These are phyloP conservation scores for Fusarium torulosum DNA, from an alignment of 2,329 filamentous ascomycete species.

Conservation along the genomic window DNA sequence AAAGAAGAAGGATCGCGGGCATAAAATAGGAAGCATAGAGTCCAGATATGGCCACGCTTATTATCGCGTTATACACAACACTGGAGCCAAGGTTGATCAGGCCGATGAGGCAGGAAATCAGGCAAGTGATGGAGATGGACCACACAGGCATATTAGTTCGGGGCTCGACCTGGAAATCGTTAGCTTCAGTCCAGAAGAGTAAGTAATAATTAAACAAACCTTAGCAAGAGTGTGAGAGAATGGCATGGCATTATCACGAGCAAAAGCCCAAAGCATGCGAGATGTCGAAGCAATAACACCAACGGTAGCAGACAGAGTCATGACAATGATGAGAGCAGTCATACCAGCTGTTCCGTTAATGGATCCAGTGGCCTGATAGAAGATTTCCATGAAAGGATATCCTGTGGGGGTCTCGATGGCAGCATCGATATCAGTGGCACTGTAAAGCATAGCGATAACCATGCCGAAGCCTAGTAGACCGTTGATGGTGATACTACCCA, in stretches of 20 bases:
- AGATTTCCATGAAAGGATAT: conserved; percentile 44
- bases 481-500: conserved; percentile 41
- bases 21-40: conserved; percentile 44
- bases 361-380: conserved; percentile 44
- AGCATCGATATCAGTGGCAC: conserved; percentile 39
- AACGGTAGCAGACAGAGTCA: conserved; percentile 42
- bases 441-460: conserved; percentile 45
- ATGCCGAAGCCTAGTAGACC: conserved; percentile 40
- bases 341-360: conserved; percentile 37
- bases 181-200: not conserved
- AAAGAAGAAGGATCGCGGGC: conserved; percentile 40
- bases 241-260: conserved; percentile 39
- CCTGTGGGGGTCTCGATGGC: conserved; percentile 41
- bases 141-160: conserved; percentile 42
- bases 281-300: conserved; percentile 45
- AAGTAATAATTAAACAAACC: not conserved
- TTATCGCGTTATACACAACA: conserved; percentile 43
- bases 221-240: conserved; percentile 38
- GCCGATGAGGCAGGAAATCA: conserved; percentile 41
- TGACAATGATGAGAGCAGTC: conserved; percentile 38
- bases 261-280: conserved; percentile 44
- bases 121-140: conserved; percentile 36
- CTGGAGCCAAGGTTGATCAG: conserved; percentile 44
- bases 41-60: conserved; percentile 40
- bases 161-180: conserved; percentile 31